A percentile compares a stretch with the other conserved stretches of the same genome.
These are phyloP conservation scores for Ananas comosus DNA, from an alignment of 176 grass and related monocot genomes.

Conservation along the genomic window DNA sequence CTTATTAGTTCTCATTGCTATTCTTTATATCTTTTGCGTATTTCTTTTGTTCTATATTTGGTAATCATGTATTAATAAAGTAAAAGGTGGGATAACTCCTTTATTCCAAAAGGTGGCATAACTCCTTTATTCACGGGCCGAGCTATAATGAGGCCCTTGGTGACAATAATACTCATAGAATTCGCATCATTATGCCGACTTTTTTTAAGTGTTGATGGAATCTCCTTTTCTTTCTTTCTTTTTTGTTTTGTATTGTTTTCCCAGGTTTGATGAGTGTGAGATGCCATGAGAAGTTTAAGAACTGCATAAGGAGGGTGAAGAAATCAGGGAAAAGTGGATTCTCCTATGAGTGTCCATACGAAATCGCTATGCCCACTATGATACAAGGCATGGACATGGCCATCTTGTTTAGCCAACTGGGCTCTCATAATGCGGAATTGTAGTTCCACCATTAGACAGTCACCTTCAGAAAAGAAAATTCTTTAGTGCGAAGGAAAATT, in stretches of 20 bases:
- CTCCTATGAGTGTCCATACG: conserved; percentile 61
- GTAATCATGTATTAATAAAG: too few species aligned
- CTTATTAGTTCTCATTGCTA: too few species aligned
- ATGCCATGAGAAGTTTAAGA: conserved; percentile 81
- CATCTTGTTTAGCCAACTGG: conserved; percentile 72
- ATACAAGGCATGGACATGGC: conserved; percentile 91
- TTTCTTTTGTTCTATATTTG: too few species aligned
- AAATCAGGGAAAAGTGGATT: conserved; percentile 62
- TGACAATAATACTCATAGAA: too few species aligned
- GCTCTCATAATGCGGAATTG: conserved; percentile 39
- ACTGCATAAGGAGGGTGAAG: conserved; percentile 77
- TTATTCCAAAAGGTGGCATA: too few species aligned
- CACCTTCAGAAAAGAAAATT: neutral
- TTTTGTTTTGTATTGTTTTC: neutral
- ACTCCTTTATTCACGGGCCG: too few species aligned
- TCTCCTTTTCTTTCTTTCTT: neutral
- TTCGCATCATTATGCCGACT: too few species aligned
- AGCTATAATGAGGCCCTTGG: too few species aligned
- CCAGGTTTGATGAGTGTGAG: conserved; percentile 58
- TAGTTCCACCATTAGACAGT: conserved; percentile 18
- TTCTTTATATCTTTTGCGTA: too few species aligned
- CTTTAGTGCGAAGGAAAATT: neutral
- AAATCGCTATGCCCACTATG: conserved; percentile 71
- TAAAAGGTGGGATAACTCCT: too few species aligned
- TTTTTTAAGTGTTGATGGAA: neutral